Evolutionary conservation across 2,329 filamentous ascomycete species (phyloP).

Genomic region (Ophiocordyceps unilateralis): DNA sequence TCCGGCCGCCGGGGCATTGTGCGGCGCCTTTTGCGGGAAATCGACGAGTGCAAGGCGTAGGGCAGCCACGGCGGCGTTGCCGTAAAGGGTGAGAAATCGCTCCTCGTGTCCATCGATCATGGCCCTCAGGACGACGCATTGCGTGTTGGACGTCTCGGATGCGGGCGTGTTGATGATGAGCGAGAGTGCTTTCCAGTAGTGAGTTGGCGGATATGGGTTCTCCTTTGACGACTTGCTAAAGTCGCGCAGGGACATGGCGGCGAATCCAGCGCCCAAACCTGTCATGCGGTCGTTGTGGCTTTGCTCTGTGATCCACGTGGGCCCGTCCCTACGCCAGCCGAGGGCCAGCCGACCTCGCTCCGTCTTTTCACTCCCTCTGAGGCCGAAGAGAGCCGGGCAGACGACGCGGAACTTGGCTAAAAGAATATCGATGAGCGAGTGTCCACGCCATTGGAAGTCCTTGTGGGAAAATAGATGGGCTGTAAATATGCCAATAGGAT

Average conservation of each 20-base stretch:
- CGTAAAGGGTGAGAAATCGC: slow-evolving; percentile 68
- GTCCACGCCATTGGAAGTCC: slow-evolving; percentile 48
- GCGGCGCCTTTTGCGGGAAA: slow-evolving; percentile 40
- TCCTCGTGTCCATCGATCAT: slow-evolving; percentile 59
- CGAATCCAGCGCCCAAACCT: slow-evolving; percentile 70
- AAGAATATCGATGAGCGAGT: slow-evolving; percentile 63
- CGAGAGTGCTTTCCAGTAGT: slow-evolving; percentile 72
- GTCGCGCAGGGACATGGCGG: slow-evolving; percentile 66
- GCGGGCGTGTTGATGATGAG: slow-evolving; percentile 60
- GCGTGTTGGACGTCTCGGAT: slow-evolving; percentile 51
- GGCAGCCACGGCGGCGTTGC: slow-evolving; percentile 54
- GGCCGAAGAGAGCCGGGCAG: slow-evolving; percentile 76
- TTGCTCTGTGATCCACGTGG: slow-evolving; percentile 47
- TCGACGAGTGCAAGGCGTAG: slow-evolving; percentile 56
- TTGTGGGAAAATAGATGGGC: slow-evolving; percentile 57
- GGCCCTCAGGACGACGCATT: slow-evolving; percentile 50
- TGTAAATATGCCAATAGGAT: slow-evolving; percentile 62
- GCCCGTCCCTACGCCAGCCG: slow-evolving; percentile 52
- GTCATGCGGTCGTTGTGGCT: slow-evolving; percentile 70
- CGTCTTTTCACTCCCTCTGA: slow-evolving; percentile 59
- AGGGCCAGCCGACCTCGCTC: slow-evolving; percentile 47
- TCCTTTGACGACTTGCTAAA: slow-evolving; percentile 51
- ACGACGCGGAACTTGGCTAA: slow-evolving; percentile 67
- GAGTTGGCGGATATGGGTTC: slow-evolving; percentile 59
- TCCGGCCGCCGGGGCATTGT: slow-evolving; percentile 29